phyloP scores from a whole-genome alignment of 441 rosid species.

The Adansonia madagascariensis region DNA sequence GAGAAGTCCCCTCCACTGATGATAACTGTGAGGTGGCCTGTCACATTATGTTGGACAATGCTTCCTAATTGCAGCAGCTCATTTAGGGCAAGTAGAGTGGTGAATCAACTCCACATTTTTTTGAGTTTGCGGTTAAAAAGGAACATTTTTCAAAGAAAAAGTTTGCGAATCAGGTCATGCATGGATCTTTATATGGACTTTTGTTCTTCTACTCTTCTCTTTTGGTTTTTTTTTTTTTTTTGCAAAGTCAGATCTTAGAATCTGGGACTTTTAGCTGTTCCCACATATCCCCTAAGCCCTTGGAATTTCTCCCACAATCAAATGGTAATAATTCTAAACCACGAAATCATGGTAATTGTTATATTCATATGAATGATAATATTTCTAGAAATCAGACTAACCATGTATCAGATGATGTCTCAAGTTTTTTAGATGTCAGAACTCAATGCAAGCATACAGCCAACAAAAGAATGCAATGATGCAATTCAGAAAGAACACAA shows the following conservation, averaged over 20 bases:
- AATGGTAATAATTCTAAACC: background rate
- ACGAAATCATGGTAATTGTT: background rate
- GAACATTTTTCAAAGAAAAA: background rate
- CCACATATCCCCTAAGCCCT: background rate
- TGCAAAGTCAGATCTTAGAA: background rate
- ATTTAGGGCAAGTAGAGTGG: background rate
- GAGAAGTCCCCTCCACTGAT: background rate
- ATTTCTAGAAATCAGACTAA: background rate
- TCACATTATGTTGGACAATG: background rate
- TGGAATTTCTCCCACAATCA: background rate
- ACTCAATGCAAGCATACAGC: background rate
- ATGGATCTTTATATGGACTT: background rate
- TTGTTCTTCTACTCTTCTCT: background rate
- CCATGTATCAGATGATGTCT: background rate
- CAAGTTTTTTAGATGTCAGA: background rate
- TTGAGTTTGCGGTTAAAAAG: background rate
- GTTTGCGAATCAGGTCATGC: background rate
- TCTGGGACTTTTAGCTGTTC: background rate
- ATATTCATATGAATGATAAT: background rate
- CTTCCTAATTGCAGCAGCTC: background rate
- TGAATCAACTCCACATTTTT: background rate
- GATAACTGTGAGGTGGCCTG: background rate
- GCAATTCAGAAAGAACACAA: background rate
- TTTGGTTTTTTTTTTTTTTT: background rate
- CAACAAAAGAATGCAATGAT: background rate